These are phyloP conservation scores for Seiridium cupressi DNA, from an alignment of 2,329 filamentous ascomycete species.

Conservation along the genomic window DNA sequence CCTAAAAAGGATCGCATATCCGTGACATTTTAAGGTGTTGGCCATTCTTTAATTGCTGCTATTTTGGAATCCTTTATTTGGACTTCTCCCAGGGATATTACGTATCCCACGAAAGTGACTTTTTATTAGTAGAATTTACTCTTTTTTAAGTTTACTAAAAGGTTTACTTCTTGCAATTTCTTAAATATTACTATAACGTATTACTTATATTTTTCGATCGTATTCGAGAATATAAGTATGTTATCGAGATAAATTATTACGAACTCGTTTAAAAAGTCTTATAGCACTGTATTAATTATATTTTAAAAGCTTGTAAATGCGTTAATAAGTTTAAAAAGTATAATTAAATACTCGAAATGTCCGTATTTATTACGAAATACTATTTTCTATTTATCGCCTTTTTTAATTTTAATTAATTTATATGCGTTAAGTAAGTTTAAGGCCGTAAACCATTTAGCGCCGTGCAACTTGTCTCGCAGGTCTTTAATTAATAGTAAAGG, in stretches of 20 bases:
- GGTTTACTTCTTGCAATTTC: neutral
- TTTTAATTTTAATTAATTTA: constrained; percentile 17
- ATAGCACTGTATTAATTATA: constrained; percentile 10
- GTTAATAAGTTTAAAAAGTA: constrained; percentile 25
- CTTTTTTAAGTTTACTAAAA: constrained; percentile 22
- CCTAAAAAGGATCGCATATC: constrained; percentile 25
- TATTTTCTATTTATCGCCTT: constrained; percentile 29
- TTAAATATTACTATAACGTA: constrained; percentile 20
- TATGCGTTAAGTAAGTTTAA: constrained; percentile 14
- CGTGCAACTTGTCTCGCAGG: constrained; percentile 14
- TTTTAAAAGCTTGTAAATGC: constrained; percentile 10
- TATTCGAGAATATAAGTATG: constrained; percentile 24
- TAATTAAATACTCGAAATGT: constrained; percentile 27
- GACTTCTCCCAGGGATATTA: constrained; percentile 22
- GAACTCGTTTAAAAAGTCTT: constrained; percentile 7
- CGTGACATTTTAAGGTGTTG: constrained; percentile 14
- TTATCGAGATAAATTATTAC: constrained; percentile 16
- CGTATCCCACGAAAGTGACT: constrained; percentile 28
- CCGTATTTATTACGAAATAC: constrained; percentile 22
- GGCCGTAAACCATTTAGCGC: constrained; percentile 11
- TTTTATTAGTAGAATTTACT: constrained; percentile 25
- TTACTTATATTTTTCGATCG: constrained; percentile 18
- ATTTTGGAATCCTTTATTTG: constrained; percentile 23
- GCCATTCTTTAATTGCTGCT: constrained; percentile 21
- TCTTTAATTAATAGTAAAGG: constrained; percentile 19